A percentile compares a stretch with the other conserved stretches of the same genome.
Conservation (phyloP, 768 basidiomycete species). For the Lentinula sp. region DNA sequence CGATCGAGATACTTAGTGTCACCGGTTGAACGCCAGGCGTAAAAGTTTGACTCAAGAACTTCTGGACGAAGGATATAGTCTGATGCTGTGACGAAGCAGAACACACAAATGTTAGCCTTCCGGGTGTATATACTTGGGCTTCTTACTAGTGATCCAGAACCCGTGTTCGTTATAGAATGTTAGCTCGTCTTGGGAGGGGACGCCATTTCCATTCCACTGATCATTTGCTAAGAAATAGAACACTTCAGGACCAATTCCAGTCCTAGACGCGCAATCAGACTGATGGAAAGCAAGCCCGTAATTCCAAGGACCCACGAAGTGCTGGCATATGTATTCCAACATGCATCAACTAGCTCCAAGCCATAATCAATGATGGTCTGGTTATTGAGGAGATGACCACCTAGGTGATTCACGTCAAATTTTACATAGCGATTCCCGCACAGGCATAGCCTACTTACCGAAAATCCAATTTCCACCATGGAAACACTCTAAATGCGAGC, state of each 20-base stretch:
- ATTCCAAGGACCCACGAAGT: constrained; percentile 41
- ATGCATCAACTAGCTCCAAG: constrained; percentile 59
- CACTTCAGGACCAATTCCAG: constrained; percentile 70
- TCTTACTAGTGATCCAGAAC: constrained; percentile 44
- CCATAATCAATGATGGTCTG: constrained; percentile 60
- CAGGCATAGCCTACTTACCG: constrained; percentile 26
- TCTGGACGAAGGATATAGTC: constrained; percentile 69
- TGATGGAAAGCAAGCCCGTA: neutral
- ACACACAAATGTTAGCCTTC: neutral
- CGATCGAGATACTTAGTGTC: constrained; percentile 62
- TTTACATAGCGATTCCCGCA: neutral
- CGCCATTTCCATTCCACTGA: constrained; percentile 35
- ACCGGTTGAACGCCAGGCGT: constrained; percentile 67
- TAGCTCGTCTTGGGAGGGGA: constrained; percentile 30
- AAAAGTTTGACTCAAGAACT: constrained; percentile 77
- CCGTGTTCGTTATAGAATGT: constrained; percentile 57
- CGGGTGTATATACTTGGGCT: neutral
- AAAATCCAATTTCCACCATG: constrained; percentile 73
- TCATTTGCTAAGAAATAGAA: constrained; percentile 64
- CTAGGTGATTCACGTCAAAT: constrained; percentile 20
- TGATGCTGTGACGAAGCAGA: constrained; percentile 19
- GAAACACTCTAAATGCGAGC: constrained; percentile 74
- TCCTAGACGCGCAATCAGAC: constrained; percentile 28
- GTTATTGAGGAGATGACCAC: constrained; percentile 65
- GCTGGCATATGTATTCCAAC: constrained; percentile 78